Conservation (phyloP, 1,284 basidiomycete species). For the Cryptococcus maquisensis region DNA sequence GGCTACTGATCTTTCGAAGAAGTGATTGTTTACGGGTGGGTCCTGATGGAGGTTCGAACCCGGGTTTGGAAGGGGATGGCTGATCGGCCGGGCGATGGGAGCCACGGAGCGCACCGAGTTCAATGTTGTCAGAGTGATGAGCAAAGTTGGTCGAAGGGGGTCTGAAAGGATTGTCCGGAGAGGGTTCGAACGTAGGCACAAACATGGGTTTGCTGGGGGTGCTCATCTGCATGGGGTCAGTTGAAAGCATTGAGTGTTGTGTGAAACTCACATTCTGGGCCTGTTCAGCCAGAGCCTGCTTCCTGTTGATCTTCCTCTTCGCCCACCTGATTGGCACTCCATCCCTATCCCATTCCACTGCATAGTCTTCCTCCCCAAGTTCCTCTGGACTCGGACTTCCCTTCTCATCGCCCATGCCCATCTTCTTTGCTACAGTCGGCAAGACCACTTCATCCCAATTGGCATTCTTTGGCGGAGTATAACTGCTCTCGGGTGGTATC, state of each 20-base stretch:
- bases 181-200: slow-evolving; percentile 28
- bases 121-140: slow-evolving; percentile 5
- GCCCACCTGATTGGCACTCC: slow-evolving; percentile 42
- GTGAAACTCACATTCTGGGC: background rate
- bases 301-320: slow-evolving; percentile 14
- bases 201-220: slow-evolving; percentile 8
- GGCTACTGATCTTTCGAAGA: background rate
- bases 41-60: background rate
- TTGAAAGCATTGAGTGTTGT: background rate
- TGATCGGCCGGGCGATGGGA: background rate
- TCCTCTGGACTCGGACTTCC: background rate
- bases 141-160: slow-evolving; percentile 5
- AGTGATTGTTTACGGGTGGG: slow-evolving; percentile 1
- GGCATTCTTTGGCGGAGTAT: slow-evolving; percentile 45
- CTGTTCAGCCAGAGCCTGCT: slow-evolving; percentile 1
- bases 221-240: background rate
- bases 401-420: slow-evolving; percentile 51
- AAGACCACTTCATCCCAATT: slow-evolving; percentile 56
- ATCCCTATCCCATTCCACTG: slow-evolving; percentile 45
- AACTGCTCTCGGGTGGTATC: slow-evolving; percentile 37
- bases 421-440: slow-evolving; percentile 74
- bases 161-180: slow-evolving; percentile 27
- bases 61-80: background rate
- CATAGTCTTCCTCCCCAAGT: slow-evolving; percentile 35
- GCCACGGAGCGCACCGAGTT: slow-evolving; percentile 6